A percentile compares a stretch with the other conserved stretches of the same genome.
Evolutionary conservation across 805 yeast genomes (phyloP).

Genomic region (Ogataea haglerorum): DNA sequence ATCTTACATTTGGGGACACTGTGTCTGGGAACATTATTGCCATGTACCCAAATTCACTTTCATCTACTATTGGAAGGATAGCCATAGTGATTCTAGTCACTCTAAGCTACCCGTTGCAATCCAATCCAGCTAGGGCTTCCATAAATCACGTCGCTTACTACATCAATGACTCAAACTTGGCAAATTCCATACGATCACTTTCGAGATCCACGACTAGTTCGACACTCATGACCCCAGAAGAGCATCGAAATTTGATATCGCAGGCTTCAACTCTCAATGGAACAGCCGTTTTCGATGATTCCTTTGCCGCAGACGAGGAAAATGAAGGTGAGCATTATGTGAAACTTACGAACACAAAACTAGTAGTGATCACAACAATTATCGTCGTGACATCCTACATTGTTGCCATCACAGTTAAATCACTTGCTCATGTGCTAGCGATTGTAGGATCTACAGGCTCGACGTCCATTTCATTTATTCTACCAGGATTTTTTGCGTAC

Average conservation of each 20-base stretch:
- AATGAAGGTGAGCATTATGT: constrained; percentile 19
- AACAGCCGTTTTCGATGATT: constrained; percentile 16
- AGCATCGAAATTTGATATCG: constrained; percentile 15
- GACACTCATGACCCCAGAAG: constrained; percentile 13
- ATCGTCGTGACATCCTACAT: constrained; percentile 54
- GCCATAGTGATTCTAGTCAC: constrained; percentile 79
- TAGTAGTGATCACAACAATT: constrained; percentile 38
- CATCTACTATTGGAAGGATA: constrained; percentile 76
- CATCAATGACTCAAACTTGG: constrained; percentile 30
- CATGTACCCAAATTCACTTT: constrained; percentile 60
- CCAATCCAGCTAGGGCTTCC: constrained; percentile 87
- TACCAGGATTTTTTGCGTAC: constrained; percentile 86
- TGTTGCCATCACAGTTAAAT: constrained; percentile 62
- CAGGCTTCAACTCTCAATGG: constrained; percentile 10
- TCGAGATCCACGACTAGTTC: constrained; percentile 21
- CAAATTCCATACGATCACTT: constrained; percentile 22
- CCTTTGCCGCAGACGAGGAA: constrained; percentile 15
- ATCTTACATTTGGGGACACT: constrained; percentile 78
- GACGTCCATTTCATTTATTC: constrained; percentile 83
- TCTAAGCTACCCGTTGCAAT: constrained; percentile 83
- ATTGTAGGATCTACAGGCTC: constrained; percentile 93
- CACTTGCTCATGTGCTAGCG: constrained; percentile 79
- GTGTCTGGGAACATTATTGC: constrained; percentile 78
- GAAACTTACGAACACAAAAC: constrained; percentile 27
- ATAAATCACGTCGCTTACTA: constrained; percentile 66